A percentile compares a stretch with the other conserved stretches of the same genome.
Conservation (phyloP, 805 yeast genomes). For the Lachancea lanzarotensis region DNA sequence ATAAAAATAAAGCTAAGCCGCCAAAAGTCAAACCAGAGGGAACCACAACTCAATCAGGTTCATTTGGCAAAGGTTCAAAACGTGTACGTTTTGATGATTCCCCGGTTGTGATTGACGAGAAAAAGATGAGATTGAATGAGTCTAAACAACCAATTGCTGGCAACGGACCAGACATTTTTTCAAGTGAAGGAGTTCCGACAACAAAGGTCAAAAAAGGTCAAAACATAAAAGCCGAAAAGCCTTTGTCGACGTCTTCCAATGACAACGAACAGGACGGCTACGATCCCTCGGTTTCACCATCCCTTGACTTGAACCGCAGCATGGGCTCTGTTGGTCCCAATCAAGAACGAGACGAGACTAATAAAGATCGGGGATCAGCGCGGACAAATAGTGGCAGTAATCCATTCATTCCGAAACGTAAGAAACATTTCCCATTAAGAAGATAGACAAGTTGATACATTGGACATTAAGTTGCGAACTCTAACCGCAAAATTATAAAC, state of each 20-base stretch:
- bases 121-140: constrained; percentile 1
- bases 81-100: constrained; percentile 6
- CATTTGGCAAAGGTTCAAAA: constrained; percentile 6
- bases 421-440: constrained; percentile 9
- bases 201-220: neutral
- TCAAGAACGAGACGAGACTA: neutral
- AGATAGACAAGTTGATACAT: constrained; percentile 1
- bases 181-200: neutral
- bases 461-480: neutral
- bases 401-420: constrained; percentile 25
- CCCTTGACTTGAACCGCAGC: neutral
- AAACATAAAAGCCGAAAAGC: neutral
- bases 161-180: neutral
- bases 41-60: neutral
- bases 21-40: neutral
- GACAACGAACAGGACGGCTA: constrained; percentile 7
- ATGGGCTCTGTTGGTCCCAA: neutral
- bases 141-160: neutral
- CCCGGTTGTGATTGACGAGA: constrained; percentile 9
- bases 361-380: neutral
- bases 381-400: constrained; percentile 1
- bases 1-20: no score
- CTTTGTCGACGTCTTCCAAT: neutral
- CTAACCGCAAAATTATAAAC: neutral
- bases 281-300: constrained; percentile 6